Base-by-base conservation (phyloP, 768 basidiomycete species). In the Rhodotorula taiwanensis region DNA sequence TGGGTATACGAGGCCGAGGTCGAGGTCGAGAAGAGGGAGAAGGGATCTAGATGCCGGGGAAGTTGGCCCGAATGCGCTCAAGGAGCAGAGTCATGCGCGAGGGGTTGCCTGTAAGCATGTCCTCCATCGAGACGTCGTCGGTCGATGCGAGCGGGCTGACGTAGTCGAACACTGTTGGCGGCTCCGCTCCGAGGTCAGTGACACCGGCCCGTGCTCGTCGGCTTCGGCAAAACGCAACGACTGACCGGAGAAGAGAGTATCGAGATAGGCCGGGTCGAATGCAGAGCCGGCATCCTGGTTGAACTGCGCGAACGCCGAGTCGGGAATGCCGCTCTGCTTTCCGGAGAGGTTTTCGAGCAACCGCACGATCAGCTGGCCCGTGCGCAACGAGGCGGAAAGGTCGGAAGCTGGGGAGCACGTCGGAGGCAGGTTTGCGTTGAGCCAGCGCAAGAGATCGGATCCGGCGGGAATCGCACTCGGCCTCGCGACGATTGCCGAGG, bases 101-200 rank as follows among this genome's bases (percentile, higher is more conserved):
- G 52, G 83, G 79, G 74, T 86, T 88, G 34, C 88, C 89, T 64
- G 83, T 82, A 54, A 89, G 80, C 39, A 98, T 81, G 76, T 98
- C 94, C 73, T 94, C 94, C 77, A 95, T 93, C 71, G 88, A 91
- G 36, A 97, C 86, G 64, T 84, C 83, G 14, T 88, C 92, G 80
- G 94, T 86, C 88, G 68, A 93, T 86, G 72, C 91, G 86, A 64
- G 74, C 69, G 60, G 80, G 79, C 18, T 81, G 76, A 44, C 90
- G 88, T 2, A 84, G 83, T 4, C 91, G 85, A 15, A 86, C 81
- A 21, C 88, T 87, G 23, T 82, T 82, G 0, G 82, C 78, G 1
- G 85, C 78, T 5, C 31, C 30, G 36, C 1, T 54, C 52, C 31
- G 58, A 52, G 21, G 33, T 2, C 6, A 14, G 28, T 55, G 33